A percentile compares a stretch with the other conserved stretches of the same genome.
Evolutionary conservation across 208 protist species (phyloP).

Genomic region (Wallacemonas rigidus): DNA sequence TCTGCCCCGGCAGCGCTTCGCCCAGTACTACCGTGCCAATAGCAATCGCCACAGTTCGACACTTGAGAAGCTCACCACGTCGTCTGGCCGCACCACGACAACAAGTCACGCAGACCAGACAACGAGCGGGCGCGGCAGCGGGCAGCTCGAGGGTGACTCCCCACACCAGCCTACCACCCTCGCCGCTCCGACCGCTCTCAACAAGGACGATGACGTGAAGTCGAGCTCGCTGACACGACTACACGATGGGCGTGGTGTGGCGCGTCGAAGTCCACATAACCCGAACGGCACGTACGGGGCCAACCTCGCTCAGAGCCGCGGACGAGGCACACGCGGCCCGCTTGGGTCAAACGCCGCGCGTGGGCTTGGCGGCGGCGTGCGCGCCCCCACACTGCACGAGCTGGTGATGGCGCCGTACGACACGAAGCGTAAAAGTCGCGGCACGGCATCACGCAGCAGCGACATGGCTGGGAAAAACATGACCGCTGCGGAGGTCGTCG

Average conservation of each 20-base stretch:
- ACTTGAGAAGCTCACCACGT: slow-evolving; percentile 6
- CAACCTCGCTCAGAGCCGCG: background rate
- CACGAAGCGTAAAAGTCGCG: background rate
- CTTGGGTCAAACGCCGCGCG: background rate
- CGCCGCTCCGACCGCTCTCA: no score
- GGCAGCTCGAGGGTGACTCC: background rate
- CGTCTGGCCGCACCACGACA: background rate
- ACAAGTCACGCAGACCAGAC: background rate
- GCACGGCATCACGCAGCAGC: background rate
- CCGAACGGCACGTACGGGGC: background rate
- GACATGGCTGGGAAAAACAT: background rate
- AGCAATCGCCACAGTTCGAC: background rate
- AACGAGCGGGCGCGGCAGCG: slow-evolving; percentile 1
- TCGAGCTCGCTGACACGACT: no score
- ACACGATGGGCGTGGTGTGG: no score
- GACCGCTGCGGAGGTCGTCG: background rate
- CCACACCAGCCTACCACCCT: background rate
- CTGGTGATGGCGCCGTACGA: slow-evolving; percentile 17
- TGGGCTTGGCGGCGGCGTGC: background rate
- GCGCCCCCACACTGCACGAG: slow-evolving; percentile 7
- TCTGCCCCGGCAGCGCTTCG: slow-evolving; percentile 1
- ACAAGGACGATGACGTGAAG: no score
- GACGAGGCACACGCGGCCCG: background rate
- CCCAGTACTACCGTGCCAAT: slow-evolving; percentile 17
- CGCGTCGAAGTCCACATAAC: background rate